Conservation (phyloP, 1,139 yeast genomes). For the Blastobotrys capitulatus region DNA sequence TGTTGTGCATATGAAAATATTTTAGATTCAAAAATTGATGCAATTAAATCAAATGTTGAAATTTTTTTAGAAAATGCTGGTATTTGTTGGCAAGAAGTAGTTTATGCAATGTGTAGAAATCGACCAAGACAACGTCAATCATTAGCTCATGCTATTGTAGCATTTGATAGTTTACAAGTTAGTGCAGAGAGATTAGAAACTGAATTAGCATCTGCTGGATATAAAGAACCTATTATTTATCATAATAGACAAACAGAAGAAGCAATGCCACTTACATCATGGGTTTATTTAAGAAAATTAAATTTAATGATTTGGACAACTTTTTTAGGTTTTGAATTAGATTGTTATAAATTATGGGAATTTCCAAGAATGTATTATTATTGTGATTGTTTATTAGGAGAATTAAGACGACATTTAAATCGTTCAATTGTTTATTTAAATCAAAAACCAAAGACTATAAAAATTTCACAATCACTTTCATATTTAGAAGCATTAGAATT, state of each 20-base stretch:
- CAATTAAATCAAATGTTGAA: constrained; percentile 16
- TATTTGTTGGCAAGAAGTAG: constrained; percentile 40
- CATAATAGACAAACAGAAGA: constrained; percentile 24
- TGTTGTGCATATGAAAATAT: constrained; percentile 19
- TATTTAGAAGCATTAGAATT: constrained; percentile 31
- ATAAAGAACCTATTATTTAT: constrained; percentile 11
- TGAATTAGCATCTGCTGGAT: constrained; percentile 8
- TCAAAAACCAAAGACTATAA: constrained; percentile 26
- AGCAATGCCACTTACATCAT: constrained; percentile 58
- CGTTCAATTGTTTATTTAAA: constrained; percentile 45
- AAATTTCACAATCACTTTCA: constrained; percentile 14
- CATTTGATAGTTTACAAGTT: constrained; percentile 84
- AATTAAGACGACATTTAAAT: constrained; percentile 44
- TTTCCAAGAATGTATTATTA: constrained; percentile 65
- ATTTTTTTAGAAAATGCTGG: constrained; percentile 28
- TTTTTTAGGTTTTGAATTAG: constrained; percentile 70
- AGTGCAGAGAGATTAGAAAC: constrained; percentile 80
- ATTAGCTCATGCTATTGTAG: constrained; percentile 41
- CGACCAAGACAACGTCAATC: constrained; percentile 24
- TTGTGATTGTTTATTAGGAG: constrained; percentile 47
- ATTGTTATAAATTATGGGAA: constrained; percentile 71
- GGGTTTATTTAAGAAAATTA: constrained; percentile 61
- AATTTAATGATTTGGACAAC: constrained; percentile 66
- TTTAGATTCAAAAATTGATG: constrained; percentile 13
- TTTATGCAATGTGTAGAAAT: constrained; percentile 61